Conservation (phyloP, 176 grass and related monocot genomes). For the Elymus sibiricus region DNA sequence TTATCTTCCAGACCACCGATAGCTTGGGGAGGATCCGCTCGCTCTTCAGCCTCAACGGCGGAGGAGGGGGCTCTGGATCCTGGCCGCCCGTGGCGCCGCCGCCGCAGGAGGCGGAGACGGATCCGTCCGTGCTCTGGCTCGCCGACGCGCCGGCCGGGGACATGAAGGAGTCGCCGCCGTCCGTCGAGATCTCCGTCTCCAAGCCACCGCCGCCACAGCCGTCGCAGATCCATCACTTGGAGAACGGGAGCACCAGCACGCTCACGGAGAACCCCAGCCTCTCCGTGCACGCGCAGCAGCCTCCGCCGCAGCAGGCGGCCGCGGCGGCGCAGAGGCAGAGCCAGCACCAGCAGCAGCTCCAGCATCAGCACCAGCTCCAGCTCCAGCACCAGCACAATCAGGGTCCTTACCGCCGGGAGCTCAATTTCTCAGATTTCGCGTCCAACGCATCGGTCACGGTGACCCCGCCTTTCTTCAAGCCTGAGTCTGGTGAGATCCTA, state of each 20-base stretch:
- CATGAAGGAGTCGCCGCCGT: constrained; percentile 58
- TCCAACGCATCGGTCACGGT: constrained; percentile 36
- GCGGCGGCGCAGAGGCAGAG: constrained; percentile 8
- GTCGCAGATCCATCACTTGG: constrained; percentile 69
- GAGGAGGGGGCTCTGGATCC: not conserved
- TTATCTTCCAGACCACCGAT: constrained; percentile 61
- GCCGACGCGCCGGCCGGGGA: constrained; percentile 57
- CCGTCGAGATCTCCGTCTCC: constrained; percentile 66
- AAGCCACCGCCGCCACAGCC: constrained; percentile 40
- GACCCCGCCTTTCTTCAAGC: constrained; percentile 61
- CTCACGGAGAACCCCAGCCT: constrained; percentile 77
- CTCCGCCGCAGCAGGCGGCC: constrained; percentile 4
- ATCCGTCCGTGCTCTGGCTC: constrained; percentile 88
- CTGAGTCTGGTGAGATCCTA: constrained; percentile 78
- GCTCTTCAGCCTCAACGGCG: constrained; percentile 62
- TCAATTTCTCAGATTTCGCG: constrained; percentile 78
- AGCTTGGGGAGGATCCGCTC: constrained; percentile 58
- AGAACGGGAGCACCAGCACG: constrained; percentile 74
- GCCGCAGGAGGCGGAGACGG: constrained; percentile 54
- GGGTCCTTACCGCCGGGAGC: constrained; percentile 59
- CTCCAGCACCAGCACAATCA: constrained; percentile 37
- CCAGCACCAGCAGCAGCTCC: constrained; percentile 26
- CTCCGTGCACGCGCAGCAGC: constrained; percentile 37
- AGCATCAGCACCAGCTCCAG: not conserved
- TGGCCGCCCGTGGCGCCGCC: constrained; percentile 12